These are phyloP conservation scores for Suillus variegatus DNA, from an alignment of 768 basidiomycete species.

Conservation along the genomic window DNA sequence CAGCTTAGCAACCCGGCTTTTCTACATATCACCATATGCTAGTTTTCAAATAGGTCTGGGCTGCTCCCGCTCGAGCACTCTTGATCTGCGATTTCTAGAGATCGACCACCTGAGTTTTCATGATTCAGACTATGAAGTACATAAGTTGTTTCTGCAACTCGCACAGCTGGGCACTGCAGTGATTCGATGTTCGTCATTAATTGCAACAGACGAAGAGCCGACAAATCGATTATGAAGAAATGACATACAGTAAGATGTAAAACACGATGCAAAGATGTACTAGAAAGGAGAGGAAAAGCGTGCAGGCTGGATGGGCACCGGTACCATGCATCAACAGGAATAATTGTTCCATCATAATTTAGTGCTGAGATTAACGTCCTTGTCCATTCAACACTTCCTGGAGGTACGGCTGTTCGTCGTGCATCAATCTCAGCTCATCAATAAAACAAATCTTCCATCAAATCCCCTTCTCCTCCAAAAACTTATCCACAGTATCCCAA, in stretches of 20 bases:
- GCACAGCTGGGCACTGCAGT: too few species aligned
- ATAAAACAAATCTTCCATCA: constrained; percentile 2
- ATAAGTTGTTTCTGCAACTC: too few species aligned
- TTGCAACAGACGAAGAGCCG: background rate
- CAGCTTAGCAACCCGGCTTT: background rate
- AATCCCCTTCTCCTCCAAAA: constrained; percentile 24
- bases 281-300: background rate
- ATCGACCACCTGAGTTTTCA: too few species aligned
- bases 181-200: background rate
- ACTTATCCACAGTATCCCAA: constrained; percentile 29
- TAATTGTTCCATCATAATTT: background rate
- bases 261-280: background rate
- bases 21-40: background rate
- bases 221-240: background rate
- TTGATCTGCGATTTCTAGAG: too few species aligned
- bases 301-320: background rate
- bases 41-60: too few species aligned
- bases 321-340: background rate
- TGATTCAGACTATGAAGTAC: too few species aligned
- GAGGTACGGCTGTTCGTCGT: background rate
- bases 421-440: background rate
- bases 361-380: too few species aligned
- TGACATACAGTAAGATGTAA: background rate
- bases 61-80: too few species aligned
- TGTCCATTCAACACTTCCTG: background rate